Conservation (phyloP, 768 basidiomycete genomes). For the Butyriboletus loyo region DNA sequence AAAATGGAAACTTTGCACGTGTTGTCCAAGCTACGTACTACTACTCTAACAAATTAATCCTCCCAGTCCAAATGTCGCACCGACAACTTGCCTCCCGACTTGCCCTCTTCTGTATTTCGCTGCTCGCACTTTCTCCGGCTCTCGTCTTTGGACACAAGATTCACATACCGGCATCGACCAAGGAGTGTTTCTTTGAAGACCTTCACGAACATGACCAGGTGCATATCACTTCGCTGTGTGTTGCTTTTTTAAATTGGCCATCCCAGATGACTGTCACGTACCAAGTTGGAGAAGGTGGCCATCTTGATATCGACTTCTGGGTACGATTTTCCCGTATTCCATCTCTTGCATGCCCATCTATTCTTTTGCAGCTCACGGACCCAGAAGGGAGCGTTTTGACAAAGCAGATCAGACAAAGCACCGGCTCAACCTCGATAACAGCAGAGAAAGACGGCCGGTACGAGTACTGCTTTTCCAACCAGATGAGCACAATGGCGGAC, state of each 20-base stretch:
- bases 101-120: conserved; percentile 40
- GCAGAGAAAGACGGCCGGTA: conserved; percentile 85
- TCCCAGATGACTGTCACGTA: conserved; percentile 97
- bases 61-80: conserved; percentile 33
- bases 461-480: conserved; percentile 98
- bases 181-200: conserved; percentile 97
- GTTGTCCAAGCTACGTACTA: background rate
- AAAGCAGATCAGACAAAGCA: conserved; percentile 83
- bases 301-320: conserved; percentile 98
- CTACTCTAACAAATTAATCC: too few relatives aligned
- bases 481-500: conserved; percentile 95
- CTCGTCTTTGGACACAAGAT: conserved; percentile 64
- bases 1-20: conserved; percentile 7
- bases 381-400: conserved; percentile 65
- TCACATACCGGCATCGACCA: conserved; percentile 71
- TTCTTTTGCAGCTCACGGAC: conserved; percentile 64
- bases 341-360: background rate
- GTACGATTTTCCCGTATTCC: conserved; percentile 39
- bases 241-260: background rate
- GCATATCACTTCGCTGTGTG: conserved; percentile 1
- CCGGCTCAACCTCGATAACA: conserved; percentile 84
- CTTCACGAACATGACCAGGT: conserved; percentile 90
- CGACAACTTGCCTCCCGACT: conserved; percentile 35
- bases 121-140: conserved; percentile 30
- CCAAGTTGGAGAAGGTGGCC: conserved; percentile 96